Evolutionary conservation across 2,329 filamentous ascomycete species (phyloP), one percentile per base, ranked within the genome.

Genomic region (Pleurostoma richardsiae): DNA sequence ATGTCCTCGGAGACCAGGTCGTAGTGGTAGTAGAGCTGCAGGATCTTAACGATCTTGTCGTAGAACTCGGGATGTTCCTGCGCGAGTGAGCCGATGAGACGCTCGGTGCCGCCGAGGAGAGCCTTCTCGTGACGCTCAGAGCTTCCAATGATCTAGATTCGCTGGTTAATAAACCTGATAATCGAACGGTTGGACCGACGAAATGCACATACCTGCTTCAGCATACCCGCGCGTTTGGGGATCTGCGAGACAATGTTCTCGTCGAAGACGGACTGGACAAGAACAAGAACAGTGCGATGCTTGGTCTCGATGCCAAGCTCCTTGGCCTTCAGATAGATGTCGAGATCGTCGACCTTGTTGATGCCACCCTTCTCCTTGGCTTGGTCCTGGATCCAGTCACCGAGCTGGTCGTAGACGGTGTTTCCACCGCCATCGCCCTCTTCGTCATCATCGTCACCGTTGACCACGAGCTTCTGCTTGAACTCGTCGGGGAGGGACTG

Each of bases 81-180:
- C 65, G 85, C 76, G 47, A 83, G 74, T 42, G 71, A 63, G 49
- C 81, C 85, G 52, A 97, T 79, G 58, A 97, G 90, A 56, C 92
- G 91, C 74, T 99, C 94, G 39, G 90, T 91, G 54, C 94, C 94
- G 58, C 94, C 94, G 6, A 99, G 82, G 64, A 99, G 85, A 42
- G 94, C 89, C 79, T 94, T 96, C 73, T 97, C 85, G 65, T 97
- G 92, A 59, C 88, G 88, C 60, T 99, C 94, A 40, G 90, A 94
- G 42, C 83, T 91, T 59, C 49, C 49, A 28, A 94, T 82, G 71
- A 95, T 79, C 85, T 85, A 45, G 2, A 39, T 39, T 6, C 5
- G 5, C 6, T 42, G 28, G 52, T 73, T 60, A 71, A 65, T 46
- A 51, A 31, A 19, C 5, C n/a, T 29, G 10, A 3, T 38, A 5